Percentiles rank a stretch among this genome's conserved stretches.
Evolutionary conservation across 2,329 filamentous ascomycete genomes (phyloP).

Genomic region (Helotiales sp.): DNA sequence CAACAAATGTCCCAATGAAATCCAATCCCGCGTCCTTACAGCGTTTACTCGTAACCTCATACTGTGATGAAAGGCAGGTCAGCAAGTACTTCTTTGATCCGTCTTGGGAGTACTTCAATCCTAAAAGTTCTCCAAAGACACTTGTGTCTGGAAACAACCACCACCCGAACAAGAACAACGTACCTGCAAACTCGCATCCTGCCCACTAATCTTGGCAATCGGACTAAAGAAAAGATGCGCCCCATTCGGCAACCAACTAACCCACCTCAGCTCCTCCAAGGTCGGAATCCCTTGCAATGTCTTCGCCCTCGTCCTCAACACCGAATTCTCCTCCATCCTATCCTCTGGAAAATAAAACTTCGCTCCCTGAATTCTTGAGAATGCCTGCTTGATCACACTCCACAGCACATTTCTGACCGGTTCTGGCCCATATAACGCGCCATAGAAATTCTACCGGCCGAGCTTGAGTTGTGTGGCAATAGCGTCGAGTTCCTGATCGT

Average conservation of each 20-base stretch:
- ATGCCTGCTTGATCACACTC: conserved; percentile 40
- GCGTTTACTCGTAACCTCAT: conserved; percentile 48
- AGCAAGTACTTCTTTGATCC: too few species aligned
- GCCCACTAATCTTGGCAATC: conserved; percentile 54
- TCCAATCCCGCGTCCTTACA: conserved; percentile 54
- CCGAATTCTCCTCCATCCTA: conserved; percentile 35
- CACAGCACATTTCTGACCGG: conserved; percentile 43
- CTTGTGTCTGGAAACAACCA: too few species aligned
- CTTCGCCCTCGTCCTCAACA: conserved; percentile 41
- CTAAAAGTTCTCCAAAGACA: too few species aligned
- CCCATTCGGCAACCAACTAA: conserved; percentile 59
- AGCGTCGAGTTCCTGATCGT: conserved; percentile 47
- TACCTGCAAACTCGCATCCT: conserved; percentile 51
- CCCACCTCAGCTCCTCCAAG: conserved; percentile 46
- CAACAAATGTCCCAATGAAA: conserved; percentile 55
- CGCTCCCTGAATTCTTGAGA: conserved; percentile 40
- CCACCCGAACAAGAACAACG: too few species aligned
- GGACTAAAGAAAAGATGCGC: conserved; percentile 58
- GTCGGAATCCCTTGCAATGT: conserved; percentile 40
- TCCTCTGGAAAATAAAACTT: conserved; percentile 42
- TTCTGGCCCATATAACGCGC: conserved; percentile 47
- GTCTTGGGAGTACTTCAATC: too few species aligned
- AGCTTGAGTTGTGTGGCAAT: conserved; percentile 49
- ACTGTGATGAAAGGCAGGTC: too few species aligned
- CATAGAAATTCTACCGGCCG: conserved; percentile 54